Evolutionary conservation across 257 asterid genomes (phyloP).

Genomic region (Jasminum sambac): DNA sequence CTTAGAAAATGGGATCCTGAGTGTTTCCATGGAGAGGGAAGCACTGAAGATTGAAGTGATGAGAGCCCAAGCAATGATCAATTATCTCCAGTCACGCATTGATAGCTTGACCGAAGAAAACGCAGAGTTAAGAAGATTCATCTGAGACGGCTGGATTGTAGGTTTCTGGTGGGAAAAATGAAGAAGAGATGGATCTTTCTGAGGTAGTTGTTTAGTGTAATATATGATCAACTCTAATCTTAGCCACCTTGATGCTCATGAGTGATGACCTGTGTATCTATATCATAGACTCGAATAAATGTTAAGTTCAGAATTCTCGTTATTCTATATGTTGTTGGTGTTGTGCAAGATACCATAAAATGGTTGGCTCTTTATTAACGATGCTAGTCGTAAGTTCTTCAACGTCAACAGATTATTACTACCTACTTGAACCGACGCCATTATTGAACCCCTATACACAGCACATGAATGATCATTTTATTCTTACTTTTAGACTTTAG

Average conservation of each 20-base stretch:
- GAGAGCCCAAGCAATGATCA: slow-evolving; percentile 92
- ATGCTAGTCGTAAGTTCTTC: slow-evolving; percentile 79
- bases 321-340: background rate
- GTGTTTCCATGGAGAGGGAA: slow-evolving; percentile 88
- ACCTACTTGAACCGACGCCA: background rate
- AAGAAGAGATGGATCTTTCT: slow-evolving; percentile 28
- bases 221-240: slow-evolving; percentile 23
- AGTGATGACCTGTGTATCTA: background rate
- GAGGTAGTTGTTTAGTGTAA: slow-evolving; percentile 20
- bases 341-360: too few relatives aligned
- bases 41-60: slow-evolving; percentile 87
- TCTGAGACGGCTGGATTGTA: slow-evolving; percentile 33
- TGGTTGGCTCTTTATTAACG: slow-evolving; percentile 83
- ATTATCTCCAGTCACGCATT: slow-evolving; percentile 75
- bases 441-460: background rate
- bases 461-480: too few relatives aligned
- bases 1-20: slow-evolving; percentile 76
- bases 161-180: slow-evolving; percentile 41
- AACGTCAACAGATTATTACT: background rate
- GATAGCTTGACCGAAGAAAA: slow-evolving; percentile 66
- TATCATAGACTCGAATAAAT: background rate
- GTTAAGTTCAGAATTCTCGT: background rate
- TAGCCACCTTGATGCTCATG: background rate
- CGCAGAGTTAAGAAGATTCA: slow-evolving; percentile 49
- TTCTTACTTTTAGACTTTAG: too few relatives aligned